A percentile compares a stretch with the other conserved stretches of the same genome.
Conservation (phyloP, 106 monocot species). For the Allium cepa region DNA sequence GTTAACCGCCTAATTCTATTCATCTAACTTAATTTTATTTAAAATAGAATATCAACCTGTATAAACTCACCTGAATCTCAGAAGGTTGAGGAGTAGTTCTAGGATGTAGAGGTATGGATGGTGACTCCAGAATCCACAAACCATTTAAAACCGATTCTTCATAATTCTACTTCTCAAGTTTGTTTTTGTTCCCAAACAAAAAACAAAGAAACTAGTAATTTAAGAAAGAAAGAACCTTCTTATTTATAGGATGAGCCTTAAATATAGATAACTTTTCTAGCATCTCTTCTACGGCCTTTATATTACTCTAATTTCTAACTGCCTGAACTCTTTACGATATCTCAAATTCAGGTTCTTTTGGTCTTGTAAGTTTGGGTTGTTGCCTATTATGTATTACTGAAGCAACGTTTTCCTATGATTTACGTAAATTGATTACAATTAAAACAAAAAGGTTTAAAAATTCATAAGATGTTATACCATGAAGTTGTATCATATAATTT, state of each 20-base stretch:
- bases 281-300: constrained; percentile 85
- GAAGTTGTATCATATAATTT: no score
- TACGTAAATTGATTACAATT: no score
- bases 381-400: constrained; percentile 42
- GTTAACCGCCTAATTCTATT: no score
- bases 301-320: constrained; percentile 73
- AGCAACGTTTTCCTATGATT: constrained; percentile 31
- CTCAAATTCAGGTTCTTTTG: constrained; percentile 82
- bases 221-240: constrained; percentile 50
- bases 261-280: constrained; percentile 90
- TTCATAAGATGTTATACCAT: no score
- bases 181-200: not conserved
- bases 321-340: constrained; percentile 71
- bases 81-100: constrained; percentile 51
- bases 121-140: constrained; percentile 53
- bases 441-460: no score
- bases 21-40: no score
- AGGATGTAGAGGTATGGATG: constrained; percentile 33
- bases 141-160: no score
- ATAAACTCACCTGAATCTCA: constrained; percentile 70
- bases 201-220: not conserved
- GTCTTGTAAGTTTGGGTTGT: constrained; percentile 75
- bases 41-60: no score
- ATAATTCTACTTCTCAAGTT: not conserved
- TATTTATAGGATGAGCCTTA: constrained; percentile 85